Base-by-base conservation (phyloP, 208 protist species). In the Angomonas deanei region DNA sequence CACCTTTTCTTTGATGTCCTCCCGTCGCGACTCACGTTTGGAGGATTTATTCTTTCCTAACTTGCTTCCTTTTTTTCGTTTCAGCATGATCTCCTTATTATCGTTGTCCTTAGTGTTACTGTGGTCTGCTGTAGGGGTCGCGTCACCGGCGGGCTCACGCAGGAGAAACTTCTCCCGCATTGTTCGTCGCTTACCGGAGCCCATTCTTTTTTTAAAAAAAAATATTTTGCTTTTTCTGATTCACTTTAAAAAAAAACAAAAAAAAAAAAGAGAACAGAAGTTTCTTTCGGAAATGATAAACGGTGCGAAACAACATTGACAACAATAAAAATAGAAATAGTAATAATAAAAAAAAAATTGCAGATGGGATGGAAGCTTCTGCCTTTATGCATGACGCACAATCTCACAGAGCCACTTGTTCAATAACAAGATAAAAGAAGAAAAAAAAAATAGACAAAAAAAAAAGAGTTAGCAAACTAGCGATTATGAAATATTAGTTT, bases 341-440 rank as follows among this genome's bases (percentile, higher is more conserved):
- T 26, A 50, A 50, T 26, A 4, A 50, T 26, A 50, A 50, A 50
- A 50, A 50, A 23, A 13, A n/a, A 23, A 19, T 19, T 23, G 19
- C 8, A 50, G 42, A 50, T n/a, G n/a, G n/a, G n/a, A n/a, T n/a
- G n/a, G n/a, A 60, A 21, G 24, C 31, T 42, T 27, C 34, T 36
- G n/a, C n/a, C n/a, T n/a, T n/a, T n/a, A n/a, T n/a, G n/a, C n/a
- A n/a, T n/a, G n/a, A n/a, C n/a, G n/a, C n/a, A n/a, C n/a, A n/a
- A n/a, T n/a, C 34, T 48, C 23, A 38, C 13, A 31, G 17, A 27
- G 5, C 32, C 3, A 23, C 11, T 30, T 26, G 38, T 55, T 28
- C 39, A 34, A 56, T 17, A 68, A 38, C 26, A 69, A 68, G 64
- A 68, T 68, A 61, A 66, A 30, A 65, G 32, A 36, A 48, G 52